Evolutionary conservation across 2,329 filamentous ascomycete species (phyloP), one percentile per base, ranked within the genome.

Genomic region (Alternaria hordeiaustralica): DNA sequence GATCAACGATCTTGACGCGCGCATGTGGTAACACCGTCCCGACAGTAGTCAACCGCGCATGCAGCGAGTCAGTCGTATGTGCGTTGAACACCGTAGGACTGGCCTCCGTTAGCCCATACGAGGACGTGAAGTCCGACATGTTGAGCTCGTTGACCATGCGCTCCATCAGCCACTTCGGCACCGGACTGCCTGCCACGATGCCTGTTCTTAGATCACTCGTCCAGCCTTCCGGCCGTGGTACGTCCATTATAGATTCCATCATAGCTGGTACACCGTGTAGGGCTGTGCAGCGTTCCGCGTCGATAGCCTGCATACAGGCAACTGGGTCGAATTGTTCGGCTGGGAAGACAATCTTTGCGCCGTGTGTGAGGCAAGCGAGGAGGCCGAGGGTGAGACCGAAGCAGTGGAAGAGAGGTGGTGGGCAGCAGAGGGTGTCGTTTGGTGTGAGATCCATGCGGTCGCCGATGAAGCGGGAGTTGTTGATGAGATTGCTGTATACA

Each of bases 371-470:
- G 46, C 88, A 85, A 2, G 91, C 89, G 59, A 94, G 85, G 47
- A 94, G 84, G 9, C 92, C 92, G 4, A 94, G 87, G 1, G 94
- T 91, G 8, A 95, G 86, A 2, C 92, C 92, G 75, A 95, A 95
- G 82, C 92, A 95, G 82, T 96, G 93, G 83, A 96, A 96, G 4
- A 96, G 85, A 0, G 93, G 92, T 0, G 92, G 92, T 4, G 92
- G 92, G 77, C 92, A 96, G 82, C 92, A 95, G 11, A 96, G 84
- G 8, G 90, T 83, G 73, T 94, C 91, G 3, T 87, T 81, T 8
- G 73, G 65, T 0, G 87, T 89, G 15, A 95, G 84, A 6, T 87
- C 85, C 90, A 94, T 91, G 46, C 91, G 87, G 78, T 93, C 90
- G 58, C 91, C 92, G 30, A 80, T 80, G 70, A 81, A 80, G 53